Evolutionary conservation across 345 rosid genomes (phyloP).

Genomic region (Raphanus raphanistrum): DNA sequence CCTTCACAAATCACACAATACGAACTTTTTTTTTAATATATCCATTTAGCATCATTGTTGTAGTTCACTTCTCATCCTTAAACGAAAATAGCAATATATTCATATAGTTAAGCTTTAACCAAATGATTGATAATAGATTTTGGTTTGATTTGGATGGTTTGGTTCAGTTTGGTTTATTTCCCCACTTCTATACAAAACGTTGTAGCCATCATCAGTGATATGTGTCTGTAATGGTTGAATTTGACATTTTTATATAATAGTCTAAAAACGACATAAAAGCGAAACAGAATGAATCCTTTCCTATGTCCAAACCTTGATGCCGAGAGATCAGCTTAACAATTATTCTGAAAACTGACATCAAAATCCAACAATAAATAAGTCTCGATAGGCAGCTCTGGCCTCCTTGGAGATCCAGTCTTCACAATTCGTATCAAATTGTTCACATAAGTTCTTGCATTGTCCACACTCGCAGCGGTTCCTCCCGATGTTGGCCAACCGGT

Average conservation of each 20-base stretch:
- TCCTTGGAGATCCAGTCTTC: conserved; percentile 43
- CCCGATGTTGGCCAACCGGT: conserved; percentile 64
- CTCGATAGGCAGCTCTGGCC: conserved; percentile 50
- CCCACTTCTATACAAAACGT: too few species aligned
- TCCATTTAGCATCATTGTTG: not conserved
- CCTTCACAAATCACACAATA: conserved; percentile 8
- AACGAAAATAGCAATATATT: not conserved
- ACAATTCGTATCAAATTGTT: conserved; percentile 55
- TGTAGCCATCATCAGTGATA: too few species aligned
- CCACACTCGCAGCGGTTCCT: conserved; percentile 40
- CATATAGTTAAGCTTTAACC: too few species aligned
- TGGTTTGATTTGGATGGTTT: too few species aligned
- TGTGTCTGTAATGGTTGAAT: too few species aligned
- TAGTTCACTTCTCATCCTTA: conserved; percentile 1
- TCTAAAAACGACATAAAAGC: too few species aligned
- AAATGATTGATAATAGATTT: too few species aligned
- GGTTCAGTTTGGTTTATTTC: too few species aligned
- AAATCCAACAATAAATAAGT: conserved; percentile 62
- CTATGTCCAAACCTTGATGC: too few species aligned
- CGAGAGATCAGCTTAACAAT: conserved; percentile 42
- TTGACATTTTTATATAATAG: too few species aligned
- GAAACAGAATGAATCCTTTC: too few species aligned
- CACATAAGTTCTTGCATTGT: conserved; percentile 55
- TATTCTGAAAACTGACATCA: conserved; percentile 31
- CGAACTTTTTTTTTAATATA: not conserved